These are phyloP conservation scores for Fremontodendron californicum DNA, from an alignment of 345 rosid species.

Conservation along the genomic window DNA sequence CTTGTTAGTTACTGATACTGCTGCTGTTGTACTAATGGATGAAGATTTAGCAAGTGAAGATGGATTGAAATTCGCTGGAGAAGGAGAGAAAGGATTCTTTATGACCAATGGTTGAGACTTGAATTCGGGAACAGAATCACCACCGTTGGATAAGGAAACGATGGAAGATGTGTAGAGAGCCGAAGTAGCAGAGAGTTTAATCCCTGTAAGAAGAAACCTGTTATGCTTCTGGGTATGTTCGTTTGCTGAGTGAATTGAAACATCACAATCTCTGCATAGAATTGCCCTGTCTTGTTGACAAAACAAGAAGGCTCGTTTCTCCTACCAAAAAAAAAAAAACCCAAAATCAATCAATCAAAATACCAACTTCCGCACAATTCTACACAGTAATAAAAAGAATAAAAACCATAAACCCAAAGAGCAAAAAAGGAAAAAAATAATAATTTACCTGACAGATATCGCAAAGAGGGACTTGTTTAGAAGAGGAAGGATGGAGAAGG, in stretches of 20 bases:
- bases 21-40: neutral
- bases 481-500: conserved; percentile 60
- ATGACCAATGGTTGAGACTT: conserved; percentile 22
- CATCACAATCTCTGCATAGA: conserved; percentile 80
- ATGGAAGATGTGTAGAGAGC: conserved; percentile 34
- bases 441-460: conserved; percentile 94
- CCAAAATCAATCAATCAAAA: conserved; percentile 5
- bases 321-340: conserved; percentile 34
- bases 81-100: conserved; percentile 34
- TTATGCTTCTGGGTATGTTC: conserved; percentile 71
- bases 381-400: neutral
- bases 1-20: conserved; percentile 7
- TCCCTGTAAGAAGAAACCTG: conserved; percentile 82
- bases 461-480: conserved; percentile 52
- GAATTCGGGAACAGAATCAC: conserved; percentile 42
- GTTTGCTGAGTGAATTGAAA: conserved; percentile 64
- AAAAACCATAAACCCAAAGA: conserved; percentile 6
- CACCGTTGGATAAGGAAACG: conserved; percentile 12
- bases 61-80: conserved; percentile 22
- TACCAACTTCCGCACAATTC: neutral
- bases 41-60: conserved; percentile 8
- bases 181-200: conserved; percentile 60
- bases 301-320: conserved; percentile 71
- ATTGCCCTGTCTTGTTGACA: conserved; percentile 96
- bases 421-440: neutral